Evolutionary conservation across 192 early-diverging fungal species (phyloP), one percentile per base, ranked within the genome.

Genomic region (Coemansia sp.): DNA sequence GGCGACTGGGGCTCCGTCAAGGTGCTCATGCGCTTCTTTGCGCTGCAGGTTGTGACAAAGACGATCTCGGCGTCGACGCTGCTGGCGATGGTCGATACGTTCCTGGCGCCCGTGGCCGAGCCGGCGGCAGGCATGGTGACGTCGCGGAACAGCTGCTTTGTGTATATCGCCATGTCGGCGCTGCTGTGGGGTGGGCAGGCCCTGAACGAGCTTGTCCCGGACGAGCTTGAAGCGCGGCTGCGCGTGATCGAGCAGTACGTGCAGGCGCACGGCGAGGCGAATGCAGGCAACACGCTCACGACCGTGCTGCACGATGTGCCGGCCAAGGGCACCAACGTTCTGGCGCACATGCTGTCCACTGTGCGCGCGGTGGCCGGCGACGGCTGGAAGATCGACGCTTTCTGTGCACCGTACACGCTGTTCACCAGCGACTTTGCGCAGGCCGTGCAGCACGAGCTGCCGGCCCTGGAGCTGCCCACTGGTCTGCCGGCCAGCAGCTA

Each of bases 11-110:
- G 81, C 6, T 81, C 84, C 24, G 84, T 89, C 56, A 95, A 95
- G 70, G 69, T 92, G 16, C 55, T 90, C 16, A 64, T 93, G 64
- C 80, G 92, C 33, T 97, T 88, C 69, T 91, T 92, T 82, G 90
- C 83, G 6, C 85, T 91, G 67, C 81, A 93, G 21, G 87, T 92
- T 46, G 87, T 84, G 62, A 82, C 89, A 21, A 87, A 88, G 62
- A 86, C 93, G 6, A 87, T 98, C 52, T 52, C 81, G 3, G 83
- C 90, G 0, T 61, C 65, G 9, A 82, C 89, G 25, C 83, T 88
- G 47, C 61, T 94, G 21, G 70, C 71, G 5, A 63, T 95, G 31
- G 71, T 91, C 45, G 83, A 88, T 51, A 68, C 69, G 46, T 77
- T 98, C 21, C 64, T 95, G 54, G 63, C 63, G 9, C 80, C 81